These are phyloP conservation scores for Coemansia sp. DNA, from an alignment of 192 early-diverging fungal genomes.

Conservation along the genomic window DNA sequence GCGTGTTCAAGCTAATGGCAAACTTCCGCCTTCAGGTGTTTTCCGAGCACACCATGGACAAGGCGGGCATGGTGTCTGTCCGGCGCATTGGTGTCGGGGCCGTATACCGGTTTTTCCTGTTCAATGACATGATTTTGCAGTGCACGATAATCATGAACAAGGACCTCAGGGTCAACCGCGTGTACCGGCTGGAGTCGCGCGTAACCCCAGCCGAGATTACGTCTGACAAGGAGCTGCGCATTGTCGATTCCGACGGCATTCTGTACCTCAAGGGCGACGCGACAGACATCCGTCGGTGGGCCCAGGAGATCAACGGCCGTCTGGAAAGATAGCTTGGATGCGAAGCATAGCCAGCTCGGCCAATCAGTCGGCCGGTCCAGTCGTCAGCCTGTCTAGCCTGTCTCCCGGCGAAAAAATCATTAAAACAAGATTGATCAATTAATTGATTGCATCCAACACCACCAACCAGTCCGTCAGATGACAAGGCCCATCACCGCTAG, in stretches of 20 bases:
- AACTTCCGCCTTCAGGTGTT: slow-evolving; percentile 45
- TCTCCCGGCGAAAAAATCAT: too few species aligned
- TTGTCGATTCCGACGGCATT: slow-evolving; percentile 37
- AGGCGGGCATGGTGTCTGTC: slow-evolving; percentile 10
- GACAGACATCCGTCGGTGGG: slow-evolving; percentile 37
- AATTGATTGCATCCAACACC: too few species aligned
- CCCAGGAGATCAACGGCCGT: slow-evolving; percentile 46
- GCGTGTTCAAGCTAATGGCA: slow-evolving; percentile 55
- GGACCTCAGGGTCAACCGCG: slow-evolving; percentile 31
- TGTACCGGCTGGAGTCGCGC: slow-evolving; percentile 34
- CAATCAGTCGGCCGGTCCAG: too few species aligned
- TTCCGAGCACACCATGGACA: slow-evolving; percentile 16
- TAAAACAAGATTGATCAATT: too few species aligned
- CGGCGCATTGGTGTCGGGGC: slow-evolving; percentile 35
- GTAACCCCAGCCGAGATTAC: slow-evolving; percentile 38
- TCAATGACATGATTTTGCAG: slow-evolving; percentile 70
- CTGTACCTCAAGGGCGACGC: slow-evolving; percentile 42
- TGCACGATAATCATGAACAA: slow-evolving; percentile 46
- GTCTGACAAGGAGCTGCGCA: slow-evolving; percentile 37
- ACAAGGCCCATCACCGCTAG: background rate
- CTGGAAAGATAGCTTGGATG: slow-evolving; percentile 24
- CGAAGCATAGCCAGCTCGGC: too few species aligned
- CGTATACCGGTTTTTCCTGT: slow-evolving; percentile 60
- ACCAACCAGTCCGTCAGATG: background rate
- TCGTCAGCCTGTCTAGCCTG: too few species aligned